phyloP scores from a whole-genome alignment of 116 monocot species.

The Thalassia testudinum region DNA sequence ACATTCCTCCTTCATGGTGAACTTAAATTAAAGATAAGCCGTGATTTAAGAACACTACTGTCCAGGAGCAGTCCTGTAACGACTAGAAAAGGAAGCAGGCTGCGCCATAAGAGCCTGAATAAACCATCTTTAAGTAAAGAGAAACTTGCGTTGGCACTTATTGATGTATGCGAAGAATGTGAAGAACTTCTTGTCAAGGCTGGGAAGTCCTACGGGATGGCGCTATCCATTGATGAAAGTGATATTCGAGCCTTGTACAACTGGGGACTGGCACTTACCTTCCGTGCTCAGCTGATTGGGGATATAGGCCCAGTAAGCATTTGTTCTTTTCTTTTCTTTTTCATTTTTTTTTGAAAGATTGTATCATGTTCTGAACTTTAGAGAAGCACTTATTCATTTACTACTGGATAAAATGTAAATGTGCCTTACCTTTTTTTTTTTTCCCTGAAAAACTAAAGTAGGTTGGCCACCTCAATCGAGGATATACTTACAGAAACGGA shows the following conservation, averaged over 20 bases:
- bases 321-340: neutral
- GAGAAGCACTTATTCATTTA: too few species aligned
- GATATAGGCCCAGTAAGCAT: conserved; percentile 91
- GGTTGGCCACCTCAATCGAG: too few species aligned
- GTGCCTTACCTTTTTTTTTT: too few species aligned
- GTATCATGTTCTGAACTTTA: too few species aligned
- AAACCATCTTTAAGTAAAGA: conserved; percentile 27
- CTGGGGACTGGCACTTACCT: conserved; percentile 88
- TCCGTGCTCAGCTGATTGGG: conserved; percentile 77
- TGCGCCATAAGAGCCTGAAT: conserved; percentile 15
- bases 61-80: conserved; percentile 15
- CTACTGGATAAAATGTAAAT: too few species aligned
- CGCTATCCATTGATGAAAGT: conserved; percentile 79
- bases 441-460: too few species aligned
- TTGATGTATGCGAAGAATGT: conserved; percentile 90
- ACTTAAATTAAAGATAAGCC: conserved; percentile 74
- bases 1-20: conserved; percentile 90
- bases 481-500: too few species aligned
- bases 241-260: conserved; percentile 86
- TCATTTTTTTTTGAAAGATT: conserved; percentile 1
- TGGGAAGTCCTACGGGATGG: conserved; percentile 63
- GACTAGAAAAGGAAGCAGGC: conserved; percentile 7
- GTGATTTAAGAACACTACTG: conserved; percentile 64
- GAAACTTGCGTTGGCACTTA: conserved; percentile 33
- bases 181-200: conserved; percentile 79